Evolutionary conservation across 2,329 filamentous ascomycete species (phyloP), one percentile per base, ranked within the genome.

Genomic region (Ambrosiella beaveri): DNA sequence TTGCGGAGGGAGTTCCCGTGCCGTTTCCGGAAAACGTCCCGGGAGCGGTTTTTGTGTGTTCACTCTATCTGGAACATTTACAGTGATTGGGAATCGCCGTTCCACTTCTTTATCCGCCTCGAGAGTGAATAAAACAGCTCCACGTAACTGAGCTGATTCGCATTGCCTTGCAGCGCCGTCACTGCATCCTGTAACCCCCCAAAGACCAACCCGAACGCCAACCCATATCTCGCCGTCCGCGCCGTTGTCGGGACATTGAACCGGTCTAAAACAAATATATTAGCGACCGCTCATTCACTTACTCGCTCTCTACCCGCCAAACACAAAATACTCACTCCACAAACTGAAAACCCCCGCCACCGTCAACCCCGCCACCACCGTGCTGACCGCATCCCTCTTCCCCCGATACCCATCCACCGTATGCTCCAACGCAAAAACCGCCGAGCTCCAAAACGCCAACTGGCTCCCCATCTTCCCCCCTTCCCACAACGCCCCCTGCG

Each of bases 301-400:
- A 12, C 7, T 15, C 9, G 8, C n/a, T 54, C 12, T 45, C 19
- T 15, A 58, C 19, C 11, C 7, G 17, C 37, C 58, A 47, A 38
- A 8, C 38, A 53, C 36, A 13, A 27, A 17, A 50, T 53, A 74
- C 84, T 67, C 76, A 90, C 88, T 86, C 80, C 86, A 85, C 60
- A 89, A 73, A 67, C 89, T 95, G 74, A 95, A 96, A 7, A 82
- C 76, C 1, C 91, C 91, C 0, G 90, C 88, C 40, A 93, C 84
- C 0, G 86, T 85, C 68, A 95, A 73, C 52, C 87, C 90, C 35
- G 93, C 89, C 59, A 90, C 76, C 5, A 88, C 80, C 0, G 87
- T 95, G 63, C 85, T 91, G 64, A 88, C 67, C 65, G 89, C 82
- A 69, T 97, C 91, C 68, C 82, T 80, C 58, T 75, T 74, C 49